These are phyloP conservation scores for Forsythia suspensa DNA, from an alignment of 257 asterid genomes.

Conservation along the genomic window DNA sequence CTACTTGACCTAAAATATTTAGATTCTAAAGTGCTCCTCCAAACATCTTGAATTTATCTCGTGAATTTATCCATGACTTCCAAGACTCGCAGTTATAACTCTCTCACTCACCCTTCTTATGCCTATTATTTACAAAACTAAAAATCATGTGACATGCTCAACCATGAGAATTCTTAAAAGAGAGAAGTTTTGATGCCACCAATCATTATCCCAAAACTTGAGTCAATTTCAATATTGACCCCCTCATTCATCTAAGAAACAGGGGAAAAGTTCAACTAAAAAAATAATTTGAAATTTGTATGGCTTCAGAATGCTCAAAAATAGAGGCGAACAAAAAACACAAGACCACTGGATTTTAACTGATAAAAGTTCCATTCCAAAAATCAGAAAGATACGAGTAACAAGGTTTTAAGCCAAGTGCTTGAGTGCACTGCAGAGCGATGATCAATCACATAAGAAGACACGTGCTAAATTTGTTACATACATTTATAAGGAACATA, in stretches of 20 bases:
- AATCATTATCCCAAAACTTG: constrained; percentile 14
- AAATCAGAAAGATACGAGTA: not conserved
- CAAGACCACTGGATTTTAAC: not conserved
- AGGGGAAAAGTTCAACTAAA: not conserved
- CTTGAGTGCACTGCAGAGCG: not conserved
- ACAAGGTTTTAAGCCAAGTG: not conserved
- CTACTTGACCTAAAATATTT: not conserved
- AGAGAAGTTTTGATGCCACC: not conserved
- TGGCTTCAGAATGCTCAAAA: not conserved
- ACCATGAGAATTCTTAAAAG: not conserved
- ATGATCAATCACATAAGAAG: not conserved
- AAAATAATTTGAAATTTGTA: not conserved
- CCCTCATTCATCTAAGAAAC: not conserved
- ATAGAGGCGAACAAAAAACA: not conserved
- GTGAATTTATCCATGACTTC: no score
- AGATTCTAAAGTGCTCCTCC: no score
- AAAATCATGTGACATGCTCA: not conserved
- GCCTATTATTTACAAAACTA: no score
- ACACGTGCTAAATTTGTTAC: not conserved
- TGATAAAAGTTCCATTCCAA: not conserved
- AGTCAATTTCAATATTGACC: not conserved
- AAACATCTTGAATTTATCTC: no score
- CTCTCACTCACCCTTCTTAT: not conserved
- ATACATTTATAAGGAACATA: no score
- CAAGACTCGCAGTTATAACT: no score